These are phyloP conservation scores for Curvularia spicifera DNA, from an alignment of 2,329 filamentous ascomycete genomes.

Conservation along the genomic window DNA sequence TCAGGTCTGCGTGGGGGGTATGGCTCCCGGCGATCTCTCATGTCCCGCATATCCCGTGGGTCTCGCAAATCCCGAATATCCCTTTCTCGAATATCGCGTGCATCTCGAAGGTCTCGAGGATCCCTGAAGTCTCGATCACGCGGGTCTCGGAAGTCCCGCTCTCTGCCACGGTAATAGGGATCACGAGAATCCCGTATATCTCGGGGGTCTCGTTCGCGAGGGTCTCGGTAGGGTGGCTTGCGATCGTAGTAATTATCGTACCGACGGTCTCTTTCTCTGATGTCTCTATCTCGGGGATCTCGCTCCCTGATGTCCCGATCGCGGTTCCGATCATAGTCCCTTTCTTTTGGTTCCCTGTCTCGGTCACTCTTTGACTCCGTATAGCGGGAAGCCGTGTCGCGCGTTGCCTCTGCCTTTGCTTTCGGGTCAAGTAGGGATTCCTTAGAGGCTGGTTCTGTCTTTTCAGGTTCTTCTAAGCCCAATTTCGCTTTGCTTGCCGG, in stretches of 20 bases:
- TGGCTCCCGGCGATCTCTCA: conserved; percentile 39
- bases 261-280: conserved; percentile 51
- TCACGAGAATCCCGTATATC: conserved; percentile 28
- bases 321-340: conserved; percentile 32
- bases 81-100: conserved; percentile 31
- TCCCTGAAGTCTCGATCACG: conserved; percentile 38
- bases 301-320: conserved; percentile 55
- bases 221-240: conserved; percentile 37
- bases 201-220: conserved; percentile 33
- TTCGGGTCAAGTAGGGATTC: conserved; percentile 52
- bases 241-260: conserved; percentile 37
- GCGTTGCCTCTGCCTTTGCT: conserved; percentile 47
- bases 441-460: conserved; percentile 41
- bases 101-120: conserved; percentile 20
- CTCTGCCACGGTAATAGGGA: conserved; percentile 25
- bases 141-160: conserved; percentile 24
- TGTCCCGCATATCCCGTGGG: conserved; percentile 30
- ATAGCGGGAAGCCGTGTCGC: conserved; percentile 31
- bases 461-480: conserved; percentile 52
- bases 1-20: conserved; percentile 39
- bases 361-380: conserved; percentile 34
- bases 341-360: conserved; percentile 30
- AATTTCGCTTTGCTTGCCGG: conserved; percentile 60
- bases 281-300: conserved; percentile 50
- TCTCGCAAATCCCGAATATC: conserved; percentile 26